Evolutionary conservation across 176 grass and related monocot genomes (phyloP), one percentile per base, ranked within the genome.

Genomic region (Zoysia japonica): DNA sequence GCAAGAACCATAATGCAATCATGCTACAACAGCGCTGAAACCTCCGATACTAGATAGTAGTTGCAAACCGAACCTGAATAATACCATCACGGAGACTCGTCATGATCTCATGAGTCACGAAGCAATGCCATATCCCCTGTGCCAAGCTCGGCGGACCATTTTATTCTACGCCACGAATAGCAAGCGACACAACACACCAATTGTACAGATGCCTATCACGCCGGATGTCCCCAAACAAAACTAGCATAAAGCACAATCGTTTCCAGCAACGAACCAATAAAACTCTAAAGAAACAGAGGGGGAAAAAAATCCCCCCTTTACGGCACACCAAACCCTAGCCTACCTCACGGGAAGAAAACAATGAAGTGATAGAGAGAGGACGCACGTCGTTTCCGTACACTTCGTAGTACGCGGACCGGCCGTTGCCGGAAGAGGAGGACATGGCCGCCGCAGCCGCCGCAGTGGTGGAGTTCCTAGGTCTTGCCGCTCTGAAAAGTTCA

Each of bases 371-470:
- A 36, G 8, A 61, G 39, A 75, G 20, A 74, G 73, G 10, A 64
- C 76, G 14, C 78, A 94, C 92, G 17, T 94, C 82, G 14, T 72
- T 68, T 2, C 92, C 92, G 51, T 93, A 93, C 15, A 98, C 51
- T 17, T 88, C 79, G 84, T 85, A 93, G 67, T 93, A 91, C 11
- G 83, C 53, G 57, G 47, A 67, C 61, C 11, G 41, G n/a, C 65
- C 72, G 72, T 11, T 44, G 35, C 70, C 77, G 20, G 85, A 88
- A 43, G 65, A 13, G 55, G 41, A 61, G 69, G 87, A 71, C 89
- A 84, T 87, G 20, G 59, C 2, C 7, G 39, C 41, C 45, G 75
- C 50, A 47, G 63, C 20, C 72, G 9, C 0, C 68, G 67, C 11
- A 0, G 42, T 12, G 17, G 69, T 6, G 60, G 43, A 40, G 35